A percentile compares a stretch with the other conserved stretches of the same genome.
These are phyloP conservation scores for Plectosphaerella sp. DNA, from an alignment of 2,329 filamentous ascomycete genomes.

Conservation along the genomic window DNA sequence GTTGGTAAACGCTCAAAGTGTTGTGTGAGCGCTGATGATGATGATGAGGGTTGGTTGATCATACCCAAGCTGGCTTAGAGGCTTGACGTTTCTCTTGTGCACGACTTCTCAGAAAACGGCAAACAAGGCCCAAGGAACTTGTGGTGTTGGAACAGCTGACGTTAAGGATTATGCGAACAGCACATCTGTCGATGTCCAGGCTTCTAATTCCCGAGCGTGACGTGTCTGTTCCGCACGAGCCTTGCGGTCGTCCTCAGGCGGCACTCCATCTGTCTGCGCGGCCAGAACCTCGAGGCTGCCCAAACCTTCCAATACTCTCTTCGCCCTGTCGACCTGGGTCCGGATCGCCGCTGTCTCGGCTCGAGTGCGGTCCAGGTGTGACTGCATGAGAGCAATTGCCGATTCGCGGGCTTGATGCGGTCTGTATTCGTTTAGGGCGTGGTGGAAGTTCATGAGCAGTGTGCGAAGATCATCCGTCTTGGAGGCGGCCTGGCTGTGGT, in stretches of 20 bases:
- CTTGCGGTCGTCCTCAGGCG: too few relatives aligned
- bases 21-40: too few relatives aligned
- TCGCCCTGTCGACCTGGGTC: constrained; percentile 67
- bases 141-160: neutral
- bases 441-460: constrained; percentile 86
- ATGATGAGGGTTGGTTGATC: too few relatives aligned
- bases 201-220: constrained; percentile 21
- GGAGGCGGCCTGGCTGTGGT: constrained; percentile 46
- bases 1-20: too few relatives aligned
- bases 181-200: constrained; percentile 39
- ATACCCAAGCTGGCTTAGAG: too few relatives aligned
- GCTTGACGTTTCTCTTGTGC: too few relatives aligned
- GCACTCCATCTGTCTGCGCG: neutral
- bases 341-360: constrained; percentile 69
- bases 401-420: constrained; percentile 90
- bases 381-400: constrained; percentile 82
- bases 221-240: neutral
- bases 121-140: too few relatives aligned
- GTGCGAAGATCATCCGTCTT: constrained; percentile 78
- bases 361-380: constrained; percentile 67
- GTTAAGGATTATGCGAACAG: constrained; percentile 25
- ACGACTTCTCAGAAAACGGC: too few relatives aligned
- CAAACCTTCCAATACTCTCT: constrained; percentile 67
- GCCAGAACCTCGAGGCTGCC: constrained; percentile 40
- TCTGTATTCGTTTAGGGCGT: constrained; percentile 89